These are phyloP conservation scores for Bipolaris gigantea DNA, from an alignment of 2,329 filamentous ascomycete genomes.

Conservation along the genomic window DNA sequence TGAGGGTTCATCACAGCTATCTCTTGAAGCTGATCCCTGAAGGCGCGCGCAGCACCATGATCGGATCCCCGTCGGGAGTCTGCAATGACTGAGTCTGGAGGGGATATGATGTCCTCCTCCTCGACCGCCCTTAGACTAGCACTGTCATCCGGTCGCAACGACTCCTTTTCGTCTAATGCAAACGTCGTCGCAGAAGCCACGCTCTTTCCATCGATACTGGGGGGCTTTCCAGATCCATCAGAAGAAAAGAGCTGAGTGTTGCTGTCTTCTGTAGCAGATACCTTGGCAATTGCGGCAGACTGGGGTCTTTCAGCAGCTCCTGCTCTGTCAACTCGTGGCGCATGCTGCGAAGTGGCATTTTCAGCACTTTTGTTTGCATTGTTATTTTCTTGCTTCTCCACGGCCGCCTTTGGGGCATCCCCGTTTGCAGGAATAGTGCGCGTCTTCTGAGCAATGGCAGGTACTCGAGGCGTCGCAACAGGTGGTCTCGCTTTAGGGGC, in stretches of 20 bases:
- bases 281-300: conserved; percentile 36
- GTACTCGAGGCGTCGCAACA: conserved; percentile 31
- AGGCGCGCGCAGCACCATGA: conserved; percentile 61
- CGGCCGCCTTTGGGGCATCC: conserved; percentile 20
- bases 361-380: conserved; percentile 26
- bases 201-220: conserved; percentile 84
- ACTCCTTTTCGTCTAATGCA: conserved; percentile 96
- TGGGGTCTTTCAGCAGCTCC: conserved; percentile 32
- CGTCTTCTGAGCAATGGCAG: conserved; percentile 23
- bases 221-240: conserved; percentile 73
- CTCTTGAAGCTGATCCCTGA: conserved; percentile 60
- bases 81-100: conserved; percentile 72
- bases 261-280: conserved; percentile 47
- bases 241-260: conserved; percentile 55
- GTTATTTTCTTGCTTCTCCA: conserved; percentile 18
- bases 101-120: conserved; percentile 83
- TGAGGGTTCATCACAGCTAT: conserved; percentile 54
- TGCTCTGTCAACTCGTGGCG: conserved; percentile 29
- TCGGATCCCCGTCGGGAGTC: conserved; percentile 84
- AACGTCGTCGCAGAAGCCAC: conserved; percentile 93
- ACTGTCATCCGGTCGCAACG: conserved; percentile 89
- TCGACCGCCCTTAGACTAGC: conserved; percentile 89
- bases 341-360: conserved; percentile 26
- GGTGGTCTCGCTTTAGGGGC: conserved; percentile 29
- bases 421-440: conserved; percentile 22